Evolutionary conservation across 1,139 yeast species (phyloP).

Genomic region (Suhomyces bribrorum): DNA sequence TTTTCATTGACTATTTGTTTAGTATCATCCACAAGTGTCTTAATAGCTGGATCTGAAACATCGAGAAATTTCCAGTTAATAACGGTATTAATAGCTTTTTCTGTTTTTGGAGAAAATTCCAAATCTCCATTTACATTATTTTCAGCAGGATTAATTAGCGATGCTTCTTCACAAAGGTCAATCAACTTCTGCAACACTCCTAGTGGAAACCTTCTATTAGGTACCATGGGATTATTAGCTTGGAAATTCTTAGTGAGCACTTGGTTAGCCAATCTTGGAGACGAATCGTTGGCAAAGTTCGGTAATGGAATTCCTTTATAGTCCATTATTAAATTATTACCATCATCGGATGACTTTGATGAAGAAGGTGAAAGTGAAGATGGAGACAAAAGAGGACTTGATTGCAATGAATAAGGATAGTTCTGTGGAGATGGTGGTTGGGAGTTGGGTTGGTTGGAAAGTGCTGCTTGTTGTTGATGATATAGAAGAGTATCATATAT

Average conservation of each 20-base stretch:
- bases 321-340: slow-evolving; percentile 32
- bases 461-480: slow-evolving; percentile 20
- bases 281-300: slow-evolving; percentile 17
- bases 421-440: slow-evolving; percentile 4
- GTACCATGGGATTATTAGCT: slow-evolving; percentile 18
- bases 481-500: slow-evolving; percentile 42
- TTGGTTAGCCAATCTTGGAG: slow-evolving; percentile 27
- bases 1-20: slow-evolving; percentile 61
- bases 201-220: slow-evolving; percentile 56
- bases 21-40: slow-evolving; percentile 68
- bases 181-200: slow-evolving; percentile 63
- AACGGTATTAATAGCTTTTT: slow-evolving; percentile 59
- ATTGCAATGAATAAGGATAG: slow-evolving; percentile 7
- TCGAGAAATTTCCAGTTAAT: slow-evolving; percentile 55
- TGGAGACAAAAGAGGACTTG: slow-evolving; percentile 17
- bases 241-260: slow-evolving; percentile 20
- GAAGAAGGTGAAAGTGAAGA: slow-evolving; percentile 26
- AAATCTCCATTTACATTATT: slow-evolving; percentile 31
- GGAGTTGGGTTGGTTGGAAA: slow-evolving; percentile 6
- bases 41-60: slow-evolving; percentile 66
- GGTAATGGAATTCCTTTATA: slow-evolving; percentile 64
- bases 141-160: slow-evolving; percentile 67
- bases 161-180: slow-evolving; percentile 76
- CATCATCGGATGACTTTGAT: slow-evolving; percentile 17
- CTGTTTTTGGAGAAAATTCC: slow-evolving; percentile 70